These are phyloP conservation scores for Chloropicon primus DNA, from an alignment of 139 green algal species.

Conservation along the genomic window DNA sequence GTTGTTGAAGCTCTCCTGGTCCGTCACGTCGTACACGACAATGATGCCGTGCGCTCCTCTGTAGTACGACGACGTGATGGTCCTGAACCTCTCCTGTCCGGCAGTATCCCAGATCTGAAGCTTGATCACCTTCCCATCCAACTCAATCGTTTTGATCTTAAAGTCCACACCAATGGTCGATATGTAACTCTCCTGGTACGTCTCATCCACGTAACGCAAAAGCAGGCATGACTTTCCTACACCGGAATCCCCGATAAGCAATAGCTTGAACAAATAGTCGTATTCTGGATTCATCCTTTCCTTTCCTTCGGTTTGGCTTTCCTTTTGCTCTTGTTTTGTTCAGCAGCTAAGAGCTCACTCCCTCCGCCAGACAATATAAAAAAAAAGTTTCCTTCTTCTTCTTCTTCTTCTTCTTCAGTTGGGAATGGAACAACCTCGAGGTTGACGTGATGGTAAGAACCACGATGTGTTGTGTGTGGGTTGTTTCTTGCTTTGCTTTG, in stretches of 20 bases:
- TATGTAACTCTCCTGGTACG: slow-evolving; percentile 99
- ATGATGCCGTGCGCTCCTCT: slow-evolving; percentile 9
- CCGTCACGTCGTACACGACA: slow-evolving; percentile 98
- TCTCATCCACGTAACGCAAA: slow-evolving; percentile 57
- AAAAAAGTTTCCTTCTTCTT: too few species aligned
- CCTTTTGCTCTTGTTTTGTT: too few species aligned
- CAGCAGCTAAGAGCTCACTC: too few species aligned
- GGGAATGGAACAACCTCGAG: too few species aligned
- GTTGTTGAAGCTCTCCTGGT: slow-evolving; percentile 97
- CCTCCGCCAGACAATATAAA: too few species aligned
- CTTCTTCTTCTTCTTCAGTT: too few species aligned
- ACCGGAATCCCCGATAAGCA: slow-evolving; percentile 89
- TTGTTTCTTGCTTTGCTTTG: too few species aligned
- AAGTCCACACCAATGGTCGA: slow-evolving; percentile 99
- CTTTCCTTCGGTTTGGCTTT: too few species aligned
- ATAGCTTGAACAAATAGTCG: slow-evolving; percentile 58
- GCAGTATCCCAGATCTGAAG: slow-evolving; percentile 94
- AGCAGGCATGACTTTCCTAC: slow-evolving; percentile 96
- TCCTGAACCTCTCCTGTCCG: slow-evolving; percentile 95
- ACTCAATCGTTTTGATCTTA: slow-evolving; percentile 99
- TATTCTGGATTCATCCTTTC: neutral
- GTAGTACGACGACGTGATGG: slow-evolving; percentile 98
- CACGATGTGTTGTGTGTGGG: too few species aligned
- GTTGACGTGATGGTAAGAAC: too few species aligned
- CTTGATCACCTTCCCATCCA: slow-evolving; percentile 99